A percentile compares a stretch with the other conserved stretches of the same genome.
Conservation (phyloP, 2,329 filamentous ascomycete genomes). For the Pseudogymnoascus destructans region DNA sequence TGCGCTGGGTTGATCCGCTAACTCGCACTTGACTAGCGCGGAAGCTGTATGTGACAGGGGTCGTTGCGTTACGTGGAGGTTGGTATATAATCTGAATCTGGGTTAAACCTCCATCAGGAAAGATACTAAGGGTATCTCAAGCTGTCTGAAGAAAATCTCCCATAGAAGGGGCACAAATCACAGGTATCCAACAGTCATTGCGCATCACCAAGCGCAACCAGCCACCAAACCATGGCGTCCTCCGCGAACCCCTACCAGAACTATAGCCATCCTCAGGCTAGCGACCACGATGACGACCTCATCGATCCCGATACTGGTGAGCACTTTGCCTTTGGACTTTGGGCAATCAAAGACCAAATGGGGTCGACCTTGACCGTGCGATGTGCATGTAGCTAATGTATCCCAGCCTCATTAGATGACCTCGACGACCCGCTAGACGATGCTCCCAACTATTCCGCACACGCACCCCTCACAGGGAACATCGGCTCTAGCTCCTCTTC, state of each 20-base stretch:
- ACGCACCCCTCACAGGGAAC: conserved; percentile 71
- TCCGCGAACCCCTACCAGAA: conserved; percentile 39
- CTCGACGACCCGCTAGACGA: conserved; percentile 73
- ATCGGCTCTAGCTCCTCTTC: conserved; percentile 47
- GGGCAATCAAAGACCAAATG: conserved; percentile 3
- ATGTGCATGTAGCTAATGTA: conserved; percentile 14
- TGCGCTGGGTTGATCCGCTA: background rate
- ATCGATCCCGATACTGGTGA: conserved; percentile 71
- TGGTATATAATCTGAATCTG: background rate
- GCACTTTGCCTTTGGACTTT: conserved; percentile 16
- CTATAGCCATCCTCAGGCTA: conserved; percentile 45
- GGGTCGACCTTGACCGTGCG: background rate
- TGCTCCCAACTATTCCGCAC: conserved; percentile 47
- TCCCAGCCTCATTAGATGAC: conserved; percentile 69
- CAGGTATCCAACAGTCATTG: background rate
- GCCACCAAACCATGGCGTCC: conserved; percentile 22
- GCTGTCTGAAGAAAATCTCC: background rate
- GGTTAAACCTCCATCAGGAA: background rate
- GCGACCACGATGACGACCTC: conserved; percentile 47
- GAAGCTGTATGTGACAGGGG: background rate
- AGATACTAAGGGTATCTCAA: background rate
- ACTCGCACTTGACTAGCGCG: background rate
- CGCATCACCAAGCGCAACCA: conserved; percentile 3
- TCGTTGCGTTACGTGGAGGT: conserved; percentile 7
- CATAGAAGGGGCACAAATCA: background rate